Percentiles rank a stretch among this genome's conserved stretches.
These are phyloP conservation scores for Conticribra weissflogii DNA, from an alignment of 108 stramenopile genomes.

Conservation along the genomic window DNA sequence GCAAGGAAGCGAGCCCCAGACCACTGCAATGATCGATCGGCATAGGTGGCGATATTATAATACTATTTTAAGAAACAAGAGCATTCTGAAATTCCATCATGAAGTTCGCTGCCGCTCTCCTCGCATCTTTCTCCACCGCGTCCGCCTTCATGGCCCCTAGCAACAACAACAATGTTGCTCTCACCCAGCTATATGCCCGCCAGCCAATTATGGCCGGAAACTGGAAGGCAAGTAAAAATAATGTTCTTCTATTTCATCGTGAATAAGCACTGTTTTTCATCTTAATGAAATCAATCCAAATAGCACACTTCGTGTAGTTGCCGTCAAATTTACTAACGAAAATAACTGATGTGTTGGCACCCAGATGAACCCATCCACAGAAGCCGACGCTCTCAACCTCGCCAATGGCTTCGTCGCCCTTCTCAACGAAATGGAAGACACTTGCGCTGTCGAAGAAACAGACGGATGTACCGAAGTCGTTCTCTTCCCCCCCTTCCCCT, in stretches of 20 bases:
- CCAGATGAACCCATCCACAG: slow-evolving; percentile 68
- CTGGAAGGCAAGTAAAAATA: slow-evolving; percentile 75
- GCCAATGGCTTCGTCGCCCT: slow-evolving; percentile 54
- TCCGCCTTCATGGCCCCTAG: slow-evolving; percentile 5
- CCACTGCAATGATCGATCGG: no score
- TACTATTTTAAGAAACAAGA: no score
- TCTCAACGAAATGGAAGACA: slow-evolving; percentile 43
- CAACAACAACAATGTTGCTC: background rate
- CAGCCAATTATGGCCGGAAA: slow-evolving; percentile 75
- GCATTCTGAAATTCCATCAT: background rate
- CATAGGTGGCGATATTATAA: no score
- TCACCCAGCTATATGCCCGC: slow-evolving; percentile 21
- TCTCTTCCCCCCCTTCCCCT: slow-evolving; percentile 83
- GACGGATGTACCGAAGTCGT: slow-evolving; percentile 65
- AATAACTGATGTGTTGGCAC: background rate
- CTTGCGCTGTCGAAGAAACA: slow-evolving; percentile 42
- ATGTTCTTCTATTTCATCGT: background rate
- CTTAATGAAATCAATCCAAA: background rate
- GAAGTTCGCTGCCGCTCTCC: slow-evolving; percentile 28
- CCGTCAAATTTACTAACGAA: background rate
- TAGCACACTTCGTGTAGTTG: background rate
- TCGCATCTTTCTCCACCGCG: slow-evolving; percentile 15
- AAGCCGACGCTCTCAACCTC: slow-evolving; percentile 62
- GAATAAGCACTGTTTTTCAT: background rate
- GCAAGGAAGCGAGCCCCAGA: no score